Percentiles rank a stretch among this genome's conserved stretches.
phyloP scores from a whole-genome alignment of 495 filamentous ascomycete species.

The Cercophora sp. region DNA sequence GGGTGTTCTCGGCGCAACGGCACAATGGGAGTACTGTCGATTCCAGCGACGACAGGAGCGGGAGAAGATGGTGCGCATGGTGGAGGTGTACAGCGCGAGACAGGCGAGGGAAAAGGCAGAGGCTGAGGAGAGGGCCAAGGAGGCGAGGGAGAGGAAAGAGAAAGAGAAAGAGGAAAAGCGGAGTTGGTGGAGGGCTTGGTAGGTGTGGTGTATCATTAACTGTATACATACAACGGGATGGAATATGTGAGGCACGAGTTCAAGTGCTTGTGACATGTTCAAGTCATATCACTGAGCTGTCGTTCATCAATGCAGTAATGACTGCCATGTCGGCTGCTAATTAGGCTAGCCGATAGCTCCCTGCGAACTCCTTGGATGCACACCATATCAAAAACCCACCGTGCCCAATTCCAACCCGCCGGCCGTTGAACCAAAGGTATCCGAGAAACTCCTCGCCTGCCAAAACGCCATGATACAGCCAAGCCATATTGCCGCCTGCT shows the following conservation, averaged over 20 bases:
- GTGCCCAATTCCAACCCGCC: background rate
- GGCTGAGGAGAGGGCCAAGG: constrained; percentile 27
- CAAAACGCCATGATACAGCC: no score
- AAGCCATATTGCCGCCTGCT: no score
- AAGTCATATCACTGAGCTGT: no score
- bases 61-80: constrained; percentile 71
- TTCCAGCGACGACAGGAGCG: constrained; percentile 64
- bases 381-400: background rate
- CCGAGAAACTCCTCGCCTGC: no score
- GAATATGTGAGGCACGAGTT: no score
- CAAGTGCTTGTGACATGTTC: no score
- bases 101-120: constrained; percentile 47
- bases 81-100: constrained; percentile 66
- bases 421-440: no score
- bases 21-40: constrained; percentile 78
- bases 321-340: background rate
- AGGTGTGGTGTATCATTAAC: no score
- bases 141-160: constrained; percentile 28
- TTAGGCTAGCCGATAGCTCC: background rate
- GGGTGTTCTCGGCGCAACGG: constrained; percentile 59
- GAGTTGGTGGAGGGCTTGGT: constrained; percentile 53
- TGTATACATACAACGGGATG: no score
- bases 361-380: background rate
- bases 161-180: background rate
- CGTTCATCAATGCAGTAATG: no score